phyloP scores from a whole-genome alignment of 306 rosid species.

The Inga oerstediana region DNA sequence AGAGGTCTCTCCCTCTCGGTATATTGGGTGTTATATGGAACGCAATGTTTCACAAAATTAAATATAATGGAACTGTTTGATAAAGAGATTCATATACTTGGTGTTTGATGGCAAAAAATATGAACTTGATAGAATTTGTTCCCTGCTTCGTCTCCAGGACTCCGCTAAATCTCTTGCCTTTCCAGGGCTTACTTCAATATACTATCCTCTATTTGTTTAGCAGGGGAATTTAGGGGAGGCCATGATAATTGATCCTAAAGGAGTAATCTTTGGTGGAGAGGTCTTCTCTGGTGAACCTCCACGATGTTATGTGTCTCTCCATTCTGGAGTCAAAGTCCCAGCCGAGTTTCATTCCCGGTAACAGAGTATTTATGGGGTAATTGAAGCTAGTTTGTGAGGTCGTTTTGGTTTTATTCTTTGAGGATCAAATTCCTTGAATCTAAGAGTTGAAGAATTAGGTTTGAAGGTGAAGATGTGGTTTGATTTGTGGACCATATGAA shows the following conservation, averaged over 20 bases:
- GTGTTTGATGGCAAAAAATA: slow-evolving; percentile 34
- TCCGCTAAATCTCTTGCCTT: slow-evolving; percentile 69
- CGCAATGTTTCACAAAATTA: too few species aligned
- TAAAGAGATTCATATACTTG: neutral
- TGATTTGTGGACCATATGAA: slow-evolving; percentile 53
- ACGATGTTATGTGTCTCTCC: slow-evolving; percentile 55
- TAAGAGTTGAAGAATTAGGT: slow-evolving; percentile 51
- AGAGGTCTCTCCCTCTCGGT: slow-evolving; percentile 53
- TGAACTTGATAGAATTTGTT: slow-evolving; percentile 35
- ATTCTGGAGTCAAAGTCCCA: slow-evolving; percentile 50
- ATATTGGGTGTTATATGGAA: too few species aligned
- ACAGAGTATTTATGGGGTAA: slow-evolving; percentile 61
- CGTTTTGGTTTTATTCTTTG: slow-evolving; percentile 29
- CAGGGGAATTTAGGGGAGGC: slow-evolving; percentile 62
- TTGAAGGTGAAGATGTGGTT: slow-evolving; percentile 8
- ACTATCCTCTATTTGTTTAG: neutral
- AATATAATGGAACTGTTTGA: too few species aligned
- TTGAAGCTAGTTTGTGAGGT: slow-evolving; percentile 59
- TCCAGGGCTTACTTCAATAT: slow-evolving; percentile 81
- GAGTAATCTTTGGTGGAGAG: slow-evolving; percentile 57
- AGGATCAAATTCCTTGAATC: slow-evolving; percentile 67
- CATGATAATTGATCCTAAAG: slow-evolving; percentile 50
- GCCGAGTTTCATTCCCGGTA: slow-evolving; percentile 72
- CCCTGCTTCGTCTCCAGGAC: slow-evolving; percentile 60
- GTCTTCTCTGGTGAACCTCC: slow-evolving; percentile 45